A percentile compares a stretch with the other conserved stretches of the same genome.
Conservation (phyloP, 2,329 filamentous ascomycete genomes). For the Aspergillus tubingensis region DNA sequence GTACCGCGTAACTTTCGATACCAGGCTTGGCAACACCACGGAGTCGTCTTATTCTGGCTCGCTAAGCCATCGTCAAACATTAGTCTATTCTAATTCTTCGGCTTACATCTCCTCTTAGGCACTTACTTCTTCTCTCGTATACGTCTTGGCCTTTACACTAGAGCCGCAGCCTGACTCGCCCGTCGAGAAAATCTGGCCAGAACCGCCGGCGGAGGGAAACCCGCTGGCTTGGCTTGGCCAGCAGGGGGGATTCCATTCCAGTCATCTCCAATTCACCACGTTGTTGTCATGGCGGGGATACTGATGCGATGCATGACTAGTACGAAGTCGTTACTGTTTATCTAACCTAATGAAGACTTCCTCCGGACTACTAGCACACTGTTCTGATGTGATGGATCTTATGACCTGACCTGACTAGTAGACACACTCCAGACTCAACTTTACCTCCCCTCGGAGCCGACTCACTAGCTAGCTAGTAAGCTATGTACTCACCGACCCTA, state of each 20-base stretch:
- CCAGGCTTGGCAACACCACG: not conserved
- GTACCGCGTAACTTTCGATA: not conserved
- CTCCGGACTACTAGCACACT: no score
- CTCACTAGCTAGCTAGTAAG: no score
- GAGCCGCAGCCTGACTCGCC: no score
- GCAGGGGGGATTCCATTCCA: not conserved
- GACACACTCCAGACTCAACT: no score
- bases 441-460: no score
- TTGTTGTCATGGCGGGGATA: not conserved
- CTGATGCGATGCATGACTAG: not conserved
- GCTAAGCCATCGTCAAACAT: slow-evolving; percentile 1
- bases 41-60: not conserved
- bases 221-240: not conserved
- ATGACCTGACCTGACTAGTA: no score
- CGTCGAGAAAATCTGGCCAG: no score
- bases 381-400: no score
- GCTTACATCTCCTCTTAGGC: not conserved
- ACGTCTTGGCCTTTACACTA: not conserved
- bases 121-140: not conserved
- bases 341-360: not conserved
- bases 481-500: no score
- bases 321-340: not conserved
- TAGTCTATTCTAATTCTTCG: not conserved
- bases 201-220: not conserved
- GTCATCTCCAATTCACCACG: not conserved